phyloP scores from a whole-genome alignment of 768 basidiomycete species.

The Solioccasus polychromus region DNA sequence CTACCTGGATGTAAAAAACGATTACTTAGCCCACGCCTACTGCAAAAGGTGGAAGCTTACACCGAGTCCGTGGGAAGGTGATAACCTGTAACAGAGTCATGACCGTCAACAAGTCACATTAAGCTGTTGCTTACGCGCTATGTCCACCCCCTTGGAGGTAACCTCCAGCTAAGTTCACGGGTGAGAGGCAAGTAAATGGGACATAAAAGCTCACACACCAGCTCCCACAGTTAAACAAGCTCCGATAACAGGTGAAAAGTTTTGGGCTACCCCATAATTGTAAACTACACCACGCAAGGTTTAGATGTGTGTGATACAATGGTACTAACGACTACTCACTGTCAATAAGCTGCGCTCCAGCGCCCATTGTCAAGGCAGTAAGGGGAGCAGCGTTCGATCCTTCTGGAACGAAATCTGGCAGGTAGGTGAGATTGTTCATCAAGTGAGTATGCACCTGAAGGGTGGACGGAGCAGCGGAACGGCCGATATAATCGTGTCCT shows the following conservation, averaged over 20 bases:
- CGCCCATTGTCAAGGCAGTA: conserved; percentile 18
- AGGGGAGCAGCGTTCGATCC: conserved; percentile 15
- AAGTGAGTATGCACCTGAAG: conserved; percentile 24
- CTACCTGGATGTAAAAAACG: conserved; percentile 32
- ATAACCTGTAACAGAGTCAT: conserved; percentile 16
- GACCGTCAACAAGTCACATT: neutral
- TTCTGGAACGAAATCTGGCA: conserved; percentile 16
- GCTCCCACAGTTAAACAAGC: conserved; percentile 22
- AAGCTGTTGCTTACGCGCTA: conserved; percentile 20
- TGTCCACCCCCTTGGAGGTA: conserved; percentile 52
- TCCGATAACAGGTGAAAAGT: conserved; percentile 18
- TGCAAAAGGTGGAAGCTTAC: conserved; percentile 1
- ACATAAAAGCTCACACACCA: neutral
- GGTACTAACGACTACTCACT: conserved; percentile 4
- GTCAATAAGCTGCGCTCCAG: conserved; percentile 13
- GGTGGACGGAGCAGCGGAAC: conserved; percentile 23
- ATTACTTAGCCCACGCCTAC: neutral
- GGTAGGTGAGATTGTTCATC: conserved; percentile 11
- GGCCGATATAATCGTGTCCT: conserved; percentile 24
- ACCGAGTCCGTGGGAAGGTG: conserved; percentile 44
- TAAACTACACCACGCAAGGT: conserved; percentile 12
- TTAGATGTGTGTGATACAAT: neutral
- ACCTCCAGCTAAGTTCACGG: conserved; percentile 38
- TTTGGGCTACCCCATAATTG: conserved; percentile 7
- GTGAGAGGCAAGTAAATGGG: neutral